Evolutionary conservation across 345 rosid genomes (phyloP), one percentile per base, ranked within the genome.

Genomic region (Gossypium arboreum): DNA sequence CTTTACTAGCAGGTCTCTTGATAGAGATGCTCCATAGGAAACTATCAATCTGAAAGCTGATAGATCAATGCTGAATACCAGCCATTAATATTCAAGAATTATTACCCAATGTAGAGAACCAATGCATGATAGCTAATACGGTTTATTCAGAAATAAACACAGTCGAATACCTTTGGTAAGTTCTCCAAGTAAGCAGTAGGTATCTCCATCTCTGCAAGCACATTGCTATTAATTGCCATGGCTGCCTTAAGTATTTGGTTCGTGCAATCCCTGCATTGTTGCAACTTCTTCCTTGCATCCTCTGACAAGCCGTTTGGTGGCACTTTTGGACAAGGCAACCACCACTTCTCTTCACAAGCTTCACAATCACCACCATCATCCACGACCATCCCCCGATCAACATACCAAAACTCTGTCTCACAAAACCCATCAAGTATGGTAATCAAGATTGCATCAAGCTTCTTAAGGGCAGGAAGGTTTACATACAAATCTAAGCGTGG

Each of bases 221-320:
- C 93, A 64, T 91, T 87, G 52, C 91, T 91, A 83, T 95, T 95
- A 75, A 95, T 95, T 0, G 97, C 97, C 98, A 95, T 86, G 29
- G 99, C 97, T 20, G 99, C 99, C 86, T 96, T 96, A 68, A 93
- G 74, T 75, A 96, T 92, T 88, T 96, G 98, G 76, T 89, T 93
- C 2, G 97, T 87, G 75, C 91, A 91, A 79, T 96, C 98, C 73
- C 92, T 85, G 44, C 91, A 90, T 69, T 93, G 97, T 83, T 92
- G 97, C 78, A 96, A 74, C 56, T 84, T 88, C 88, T 90, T 93
- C 81, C 94, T 92, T 0, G 88, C 76, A 60, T 87, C 98, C 47
- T 88, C 88, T 0, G 95, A 93, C 81, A 96, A 81, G 50, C 99
- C 97, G 58, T 85, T 85, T 59, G 88, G 72, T 0, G 94, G 95